Evolutionary conservation across 1,284 basidiomycete species (phyloP).

Genomic region (Moniliophthora roreri): DNA sequence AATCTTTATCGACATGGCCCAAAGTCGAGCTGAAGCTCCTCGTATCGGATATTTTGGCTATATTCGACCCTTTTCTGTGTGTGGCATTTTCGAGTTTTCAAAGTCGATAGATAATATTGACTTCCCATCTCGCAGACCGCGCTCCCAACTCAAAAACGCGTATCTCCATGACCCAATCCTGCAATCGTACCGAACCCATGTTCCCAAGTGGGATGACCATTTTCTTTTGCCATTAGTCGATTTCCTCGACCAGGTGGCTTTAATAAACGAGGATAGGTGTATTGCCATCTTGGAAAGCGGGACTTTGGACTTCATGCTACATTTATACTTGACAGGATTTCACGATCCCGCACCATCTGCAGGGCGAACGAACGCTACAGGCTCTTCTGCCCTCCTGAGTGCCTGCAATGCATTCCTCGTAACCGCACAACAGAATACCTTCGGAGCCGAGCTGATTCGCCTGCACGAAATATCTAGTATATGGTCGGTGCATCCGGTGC

Average conservation of each 20-base stretch:
- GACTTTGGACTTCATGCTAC: constrained; percentile 5
- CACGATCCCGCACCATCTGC: background rate
- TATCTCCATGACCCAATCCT: no score
- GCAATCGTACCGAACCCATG: background rate
- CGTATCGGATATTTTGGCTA: no score
- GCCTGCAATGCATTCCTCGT: constrained; percentile 5
- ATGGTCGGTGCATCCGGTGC: constrained; percentile 4
- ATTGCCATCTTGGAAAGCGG: background rate
- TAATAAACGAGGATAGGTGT: background rate
- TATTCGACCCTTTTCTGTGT: no score
- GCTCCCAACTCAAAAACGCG: no score
- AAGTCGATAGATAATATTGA: no score
- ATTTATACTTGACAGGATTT: constrained; percentile 13
- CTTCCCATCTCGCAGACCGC: no score
- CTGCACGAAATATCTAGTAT: background rate
- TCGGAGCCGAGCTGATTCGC: background rate
- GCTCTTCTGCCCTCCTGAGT: constrained; percentile 3
- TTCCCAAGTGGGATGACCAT: background rate
- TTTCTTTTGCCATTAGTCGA: constrained; percentile 7
- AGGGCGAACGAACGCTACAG: background rate
- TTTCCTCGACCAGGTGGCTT: constrained; percentile 1
- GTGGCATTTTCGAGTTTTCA: no score
- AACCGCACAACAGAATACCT: background rate
- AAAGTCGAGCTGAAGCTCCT: no score
- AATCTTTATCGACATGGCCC: no score